Conservation (phyloP, 176 grass and related monocot genomes). For the Dactylis glomerata region DNA sequence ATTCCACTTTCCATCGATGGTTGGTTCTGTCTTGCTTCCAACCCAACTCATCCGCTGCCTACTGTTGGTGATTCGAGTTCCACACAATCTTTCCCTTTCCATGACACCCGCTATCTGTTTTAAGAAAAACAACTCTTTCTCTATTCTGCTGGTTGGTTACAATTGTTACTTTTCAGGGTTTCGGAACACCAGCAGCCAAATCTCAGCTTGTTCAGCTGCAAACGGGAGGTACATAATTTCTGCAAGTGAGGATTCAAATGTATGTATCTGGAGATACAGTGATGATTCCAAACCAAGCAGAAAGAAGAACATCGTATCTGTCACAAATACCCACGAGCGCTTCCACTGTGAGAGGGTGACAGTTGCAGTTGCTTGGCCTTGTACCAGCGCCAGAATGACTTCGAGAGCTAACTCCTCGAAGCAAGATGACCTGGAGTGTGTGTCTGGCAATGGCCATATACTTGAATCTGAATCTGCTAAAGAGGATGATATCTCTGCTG, state of each 20-base stretch:
- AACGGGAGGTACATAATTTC: slow-evolving; percentile 76
- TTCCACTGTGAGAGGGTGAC: slow-evolving; percentile 79
- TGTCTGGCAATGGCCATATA: slow-evolving; percentile 18
- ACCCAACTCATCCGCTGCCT: background rate
- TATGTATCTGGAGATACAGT: slow-evolving; percentile 81
- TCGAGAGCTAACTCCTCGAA: slow-evolving; percentile 24
- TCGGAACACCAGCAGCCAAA: slow-evolving; percentile 92
- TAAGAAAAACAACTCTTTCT: slow-evolving; percentile 8
- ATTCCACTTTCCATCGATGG: slow-evolving; percentile 13
- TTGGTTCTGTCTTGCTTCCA: slow-evolving; percentile 18
- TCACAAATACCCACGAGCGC: slow-evolving; percentile 69
- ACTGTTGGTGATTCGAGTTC: slow-evolving; percentile 19
- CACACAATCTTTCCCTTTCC: slow-evolving; percentile 8
- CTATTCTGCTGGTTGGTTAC: slow-evolving; percentile 15
- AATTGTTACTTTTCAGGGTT: slow-evolving; percentile 66
- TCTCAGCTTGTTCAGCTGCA: slow-evolving; percentile 67
- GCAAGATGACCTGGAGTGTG: slow-evolving; percentile 15
- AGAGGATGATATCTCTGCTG: slow-evolving; percentile 21
- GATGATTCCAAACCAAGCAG: slow-evolving; percentile 61
- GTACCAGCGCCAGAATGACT: slow-evolving; percentile 9
- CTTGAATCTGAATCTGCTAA: slow-evolving; percentile 9
- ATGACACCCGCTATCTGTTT: slow-evolving; percentile 13
- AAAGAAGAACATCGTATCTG: slow-evolving; percentile 52
- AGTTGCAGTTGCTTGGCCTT: slow-evolving; percentile 72
- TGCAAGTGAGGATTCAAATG: slow-evolving; percentile 94